phyloP scores from a whole-genome alignment of 2,329 filamentous ascomycete species.

The Talaromyces sp. region DNA sequence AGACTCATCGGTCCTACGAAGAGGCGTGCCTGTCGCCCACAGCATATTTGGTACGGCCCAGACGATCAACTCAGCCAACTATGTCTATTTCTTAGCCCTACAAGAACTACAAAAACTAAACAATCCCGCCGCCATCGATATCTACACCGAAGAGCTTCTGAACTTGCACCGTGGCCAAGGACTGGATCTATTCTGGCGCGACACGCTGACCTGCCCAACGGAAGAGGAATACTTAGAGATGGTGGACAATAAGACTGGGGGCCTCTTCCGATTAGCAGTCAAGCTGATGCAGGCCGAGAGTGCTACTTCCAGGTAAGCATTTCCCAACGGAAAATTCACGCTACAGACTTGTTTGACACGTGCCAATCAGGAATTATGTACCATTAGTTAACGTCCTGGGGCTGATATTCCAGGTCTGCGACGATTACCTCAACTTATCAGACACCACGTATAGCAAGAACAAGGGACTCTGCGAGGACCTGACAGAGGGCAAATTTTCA shows the following conservation, averaged over 20 bases:
- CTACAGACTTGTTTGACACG: neutral
- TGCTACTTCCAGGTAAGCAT: constrained; percentile 20
- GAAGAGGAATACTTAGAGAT: constrained; percentile 45
- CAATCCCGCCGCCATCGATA: constrained; percentile 35
- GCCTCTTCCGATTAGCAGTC: constrained; percentile 40
- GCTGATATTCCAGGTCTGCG: constrained; percentile 43
- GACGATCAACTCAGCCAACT: constrained; percentile 49
- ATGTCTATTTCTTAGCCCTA: constrained; percentile 42
- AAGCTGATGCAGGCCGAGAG: constrained; percentile 43
- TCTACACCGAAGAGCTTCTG: constrained; percentile 41
- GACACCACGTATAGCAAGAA: constrained; percentile 69
- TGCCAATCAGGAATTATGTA: constrained; percentile 31
- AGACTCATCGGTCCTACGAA: constrained; percentile 43
- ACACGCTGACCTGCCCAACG: constrained; percentile 40
- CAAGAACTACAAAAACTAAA: constrained; percentile 37
- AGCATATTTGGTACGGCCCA: constrained; percentile 46
- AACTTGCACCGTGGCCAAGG: constrained; percentile 44
- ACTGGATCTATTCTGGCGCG: constrained; percentile 45
- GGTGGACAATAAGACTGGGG: constrained; percentile 46
- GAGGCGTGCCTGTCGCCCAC: constrained; percentile 45
- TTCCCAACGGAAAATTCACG: neutral
- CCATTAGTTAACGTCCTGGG: constrained; percentile 62
- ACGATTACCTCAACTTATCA: constrained; percentile 85
- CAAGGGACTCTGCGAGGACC: constrained; percentile 90
- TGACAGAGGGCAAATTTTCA: constrained; percentile 95